phyloP scores from a whole-genome alignment of 495 filamentous ascomycete genomes.

The Cercophora sp. region DNA sequence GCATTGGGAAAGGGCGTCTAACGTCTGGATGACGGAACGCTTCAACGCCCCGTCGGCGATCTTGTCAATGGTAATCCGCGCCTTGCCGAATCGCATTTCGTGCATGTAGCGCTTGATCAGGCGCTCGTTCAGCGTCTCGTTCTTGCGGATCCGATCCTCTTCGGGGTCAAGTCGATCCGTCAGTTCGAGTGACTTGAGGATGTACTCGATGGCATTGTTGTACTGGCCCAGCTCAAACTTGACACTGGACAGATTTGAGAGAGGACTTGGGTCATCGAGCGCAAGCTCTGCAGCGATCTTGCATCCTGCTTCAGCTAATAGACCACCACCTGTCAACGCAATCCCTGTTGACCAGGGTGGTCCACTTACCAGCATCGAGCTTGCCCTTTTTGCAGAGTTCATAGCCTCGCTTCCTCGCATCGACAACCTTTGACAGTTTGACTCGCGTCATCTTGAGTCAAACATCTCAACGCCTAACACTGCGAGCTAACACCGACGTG shows the following conservation, averaged over 20 bases:
- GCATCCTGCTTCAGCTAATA: slow-evolving; percentile 4
- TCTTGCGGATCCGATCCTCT: slow-evolving; percentile 1
- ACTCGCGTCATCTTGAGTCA: too few relatives aligned
- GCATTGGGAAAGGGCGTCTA: neutral
- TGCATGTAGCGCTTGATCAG: slow-evolving; percentile 29
- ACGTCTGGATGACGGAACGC: too few relatives aligned
- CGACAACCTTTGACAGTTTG: too few relatives aligned
- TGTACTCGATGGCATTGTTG: slow-evolving; percentile 18
- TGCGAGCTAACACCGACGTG: too few relatives aligned
- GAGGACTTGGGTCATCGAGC: slow-evolving; percentile 21
- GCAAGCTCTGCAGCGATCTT: slow-evolving; percentile 11
- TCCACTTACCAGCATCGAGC: too few relatives aligned
- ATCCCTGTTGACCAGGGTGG: too few relatives aligned
- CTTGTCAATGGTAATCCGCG: slow-evolving; percentile 15
- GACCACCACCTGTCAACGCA: too few relatives aligned
- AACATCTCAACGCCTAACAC: too few relatives aligned
- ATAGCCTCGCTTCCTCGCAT: too few relatives aligned
- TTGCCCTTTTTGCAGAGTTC: too few relatives aligned
- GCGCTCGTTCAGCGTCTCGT: slow-evolving; percentile 23
- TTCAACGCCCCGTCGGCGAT: slow-evolving; percentile 10
- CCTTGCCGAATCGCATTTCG: slow-evolving; percentile 17
- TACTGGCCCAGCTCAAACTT: slow-evolving; percentile 35
- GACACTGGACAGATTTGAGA: slow-evolving; percentile 34
- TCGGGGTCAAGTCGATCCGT: neutral
- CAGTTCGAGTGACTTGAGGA: slow-evolving; percentile 22